These are phyloP conservation scores for Parathielavia appendiculata DNA, from an alignment of 495 filamentous ascomycete species.

Conservation along the genomic window DNA sequence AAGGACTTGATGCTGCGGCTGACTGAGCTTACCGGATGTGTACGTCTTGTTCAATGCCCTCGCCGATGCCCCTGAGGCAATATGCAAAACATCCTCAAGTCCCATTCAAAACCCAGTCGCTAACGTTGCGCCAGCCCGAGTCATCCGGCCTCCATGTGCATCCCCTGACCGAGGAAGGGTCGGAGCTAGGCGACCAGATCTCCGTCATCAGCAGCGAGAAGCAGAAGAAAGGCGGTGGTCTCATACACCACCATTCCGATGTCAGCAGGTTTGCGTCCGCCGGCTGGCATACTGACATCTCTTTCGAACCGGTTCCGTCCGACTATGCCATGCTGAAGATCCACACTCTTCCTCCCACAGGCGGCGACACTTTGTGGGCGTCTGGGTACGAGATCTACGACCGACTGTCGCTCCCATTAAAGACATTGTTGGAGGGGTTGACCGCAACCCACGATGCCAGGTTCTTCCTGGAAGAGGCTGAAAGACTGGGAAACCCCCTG, in stretches of 20 bases:
- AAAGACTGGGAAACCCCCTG: too few species aligned
- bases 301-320: conserved; percentile 60
- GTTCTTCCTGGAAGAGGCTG: conserved; percentile 54
- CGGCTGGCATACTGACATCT: conserved; percentile 63
- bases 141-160: conserved; percentile 70
- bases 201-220: conserved; percentile 62
- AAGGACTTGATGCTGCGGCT: conserved; percentile 65
- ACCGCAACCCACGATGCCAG: conserved; percentile 63
- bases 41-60: too few species aligned
- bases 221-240: conserved; percentile 44
- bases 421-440: conserved; percentile 61
- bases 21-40: too few species aligned
- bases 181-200: conserved; percentile 62
- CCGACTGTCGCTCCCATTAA: conserved; percentile 60
- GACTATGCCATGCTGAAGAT: conserved; percentile 62
- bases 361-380: conserved; percentile 75
- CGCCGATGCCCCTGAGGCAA: too few species aligned
- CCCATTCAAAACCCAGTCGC: too few species aligned
- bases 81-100: too few species aligned
- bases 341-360: conserved; percentile 59
- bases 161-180: conserved; percentile 57
- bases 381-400: conserved; percentile 77
- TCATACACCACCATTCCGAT: too few species aligned
- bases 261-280: too few species aligned
- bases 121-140: conserved; percentile 59